A percentile compares a stretch with the other conserved stretches of the same genome.
phyloP scores from a whole-genome alignment of 1,284 basidiomycete species.

The Heterobasidion parviporum region DNA sequence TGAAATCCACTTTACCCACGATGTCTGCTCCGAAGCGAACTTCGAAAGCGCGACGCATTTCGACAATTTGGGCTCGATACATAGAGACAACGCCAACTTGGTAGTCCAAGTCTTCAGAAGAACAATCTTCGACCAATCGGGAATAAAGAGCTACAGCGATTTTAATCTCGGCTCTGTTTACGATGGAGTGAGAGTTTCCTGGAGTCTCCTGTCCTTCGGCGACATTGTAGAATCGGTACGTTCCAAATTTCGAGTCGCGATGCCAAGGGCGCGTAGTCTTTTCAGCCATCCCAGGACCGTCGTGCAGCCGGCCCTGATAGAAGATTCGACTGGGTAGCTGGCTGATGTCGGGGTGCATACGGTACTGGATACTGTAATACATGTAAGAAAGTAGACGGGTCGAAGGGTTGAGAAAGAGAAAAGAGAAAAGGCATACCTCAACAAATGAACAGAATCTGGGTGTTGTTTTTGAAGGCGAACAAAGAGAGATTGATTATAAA shows the following conservation, averaged over 20 bases:
- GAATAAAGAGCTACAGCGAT: conserved; percentile 78
- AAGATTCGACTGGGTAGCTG: conserved; percentile 85
- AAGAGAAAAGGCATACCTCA: conserved; percentile 52
- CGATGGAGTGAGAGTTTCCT: conserved; percentile 58
- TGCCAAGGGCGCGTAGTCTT: conserved; percentile 92
- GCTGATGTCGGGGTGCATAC: conserved; percentile 98
- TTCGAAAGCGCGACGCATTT: conserved; percentile 69
- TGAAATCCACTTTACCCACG: conserved; percentile 78
- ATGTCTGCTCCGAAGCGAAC: conserved; percentile 71
- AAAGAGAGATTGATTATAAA: conserved; percentile 91
- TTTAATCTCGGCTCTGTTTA: conserved; percentile 73
- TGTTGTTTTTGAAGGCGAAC: conserved; percentile 82
- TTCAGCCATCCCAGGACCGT: conserved; percentile 84
- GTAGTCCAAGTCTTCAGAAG: conserved; percentile 59
- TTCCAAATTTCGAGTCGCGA: conserved; percentile 67
- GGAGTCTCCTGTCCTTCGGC: conserved; percentile 46
- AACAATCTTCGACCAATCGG: conserved; percentile 63
- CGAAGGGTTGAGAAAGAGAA: not conserved
- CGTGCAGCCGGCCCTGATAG: conserved; percentile 75
- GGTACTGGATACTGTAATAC: conserved; percentile 84
- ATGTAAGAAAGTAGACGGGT: conserved; percentile 3
- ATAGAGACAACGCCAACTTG: conserved; percentile 90
- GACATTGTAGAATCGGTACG: conserved; percentile 89
- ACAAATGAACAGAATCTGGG: conserved; percentile 78
- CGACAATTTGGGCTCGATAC: conserved; percentile 88